phyloP scores from a whole-genome alignment of 306 rosid species.

The Hippophae rhamnoides region DNA sequence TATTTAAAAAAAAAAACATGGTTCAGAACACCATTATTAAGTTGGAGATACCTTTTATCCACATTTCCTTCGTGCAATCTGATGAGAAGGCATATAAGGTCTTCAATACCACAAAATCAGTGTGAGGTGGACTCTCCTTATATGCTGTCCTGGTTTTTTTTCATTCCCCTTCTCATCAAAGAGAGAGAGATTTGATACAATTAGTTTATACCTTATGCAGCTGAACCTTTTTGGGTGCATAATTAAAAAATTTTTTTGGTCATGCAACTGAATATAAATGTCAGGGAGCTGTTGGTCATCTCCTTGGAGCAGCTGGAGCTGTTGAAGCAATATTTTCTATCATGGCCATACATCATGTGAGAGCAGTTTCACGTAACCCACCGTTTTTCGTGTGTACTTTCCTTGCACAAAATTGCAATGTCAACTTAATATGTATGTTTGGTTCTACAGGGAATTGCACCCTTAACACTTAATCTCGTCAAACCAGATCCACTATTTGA shows the following conservation, averaged over 20 bases:
- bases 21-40: too few species aligned
- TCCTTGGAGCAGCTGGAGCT: conserved; percentile 94
- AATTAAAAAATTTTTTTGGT: too few species aligned
- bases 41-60: too few species aligned
- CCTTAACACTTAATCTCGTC: conserved; percentile 73
- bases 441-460: conserved; percentile 70
- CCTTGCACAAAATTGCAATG: conserved; percentile 1
- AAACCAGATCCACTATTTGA: conserved; percentile 71
- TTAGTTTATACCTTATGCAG: too few species aligned
- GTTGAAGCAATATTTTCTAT: conserved; percentile 93
- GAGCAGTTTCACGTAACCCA: conserved; percentile 7
- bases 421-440: conserved; percentile 5
- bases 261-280: conserved; percentile 17
- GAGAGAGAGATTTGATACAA: too few species aligned
- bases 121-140: too few species aligned
- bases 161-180: too few species aligned
- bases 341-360: conserved; percentile 59
- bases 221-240: neutral
- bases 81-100: too few species aligned
- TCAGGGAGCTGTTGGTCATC: conserved; percentile 95
- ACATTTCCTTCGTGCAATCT: too few species aligned
- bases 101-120: too few species aligned
- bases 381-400: neutral
- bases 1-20: too few species aligned
- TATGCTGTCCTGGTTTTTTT: too few species aligned